phyloP scores from a whole-genome alignment of 2,329 filamentous ascomycete species.

The Acrodontium crateriforme region DNA sequence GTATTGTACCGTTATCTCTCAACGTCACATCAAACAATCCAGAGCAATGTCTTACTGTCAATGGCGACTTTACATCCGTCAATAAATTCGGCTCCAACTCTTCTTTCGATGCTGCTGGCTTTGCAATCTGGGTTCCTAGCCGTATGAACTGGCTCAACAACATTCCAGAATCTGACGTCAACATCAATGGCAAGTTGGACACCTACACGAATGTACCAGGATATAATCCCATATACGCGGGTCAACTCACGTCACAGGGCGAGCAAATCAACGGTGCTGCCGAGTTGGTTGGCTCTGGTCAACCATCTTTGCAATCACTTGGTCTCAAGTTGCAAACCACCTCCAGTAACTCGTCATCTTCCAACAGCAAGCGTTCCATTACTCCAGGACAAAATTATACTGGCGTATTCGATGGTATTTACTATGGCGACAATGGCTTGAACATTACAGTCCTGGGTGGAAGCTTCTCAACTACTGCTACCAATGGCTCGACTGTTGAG shows the following conservation, averaged over 20 bases:
- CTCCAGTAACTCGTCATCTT: slow-evolving; percentile 13
- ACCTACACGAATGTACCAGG: slow-evolving; percentile 53
- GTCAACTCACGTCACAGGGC: slow-evolving; percentile 66
- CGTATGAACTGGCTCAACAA: slow-evolving; percentile 78
- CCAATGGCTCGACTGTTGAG: slow-evolving; percentile 56
- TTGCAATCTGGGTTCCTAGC: slow-evolving; percentile 87
- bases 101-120: slow-evolving; percentile 52
- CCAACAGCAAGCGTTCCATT: slow-evolving; percentile 28
- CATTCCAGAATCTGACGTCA: slow-evolving; percentile 46
- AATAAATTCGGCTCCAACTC: slow-evolving; percentile 51
- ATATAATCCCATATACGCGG: slow-evolving; percentile 56
- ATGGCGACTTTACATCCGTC: slow-evolving; percentile 64
- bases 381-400: slow-evolving; percentile 33
- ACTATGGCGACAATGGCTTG: slow-evolving; percentile 53
- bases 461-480: slow-evolving; percentile 60
- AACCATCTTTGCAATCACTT: slow-evolving; percentile 32
- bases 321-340: slow-evolving; percentile 39
- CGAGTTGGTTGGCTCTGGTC: slow-evolving; percentile 39
- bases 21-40: slow-evolving; percentile 58
- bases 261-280: slow-evolving; percentile 60
- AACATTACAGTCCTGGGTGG: slow-evolving; percentile 85
- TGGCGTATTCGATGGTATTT: slow-evolving; percentile 66
- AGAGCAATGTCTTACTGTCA: slow-evolving; percentile 66
- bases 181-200: slow-evolving; percentile 59
- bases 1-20: slow-evolving; percentile 62